Percentiles rank a stretch among this genome's conserved stretches.
Evolutionary conservation across 805 yeast species (phyloP).

Genomic region (Scheffersomyces ergatensis): DNA sequence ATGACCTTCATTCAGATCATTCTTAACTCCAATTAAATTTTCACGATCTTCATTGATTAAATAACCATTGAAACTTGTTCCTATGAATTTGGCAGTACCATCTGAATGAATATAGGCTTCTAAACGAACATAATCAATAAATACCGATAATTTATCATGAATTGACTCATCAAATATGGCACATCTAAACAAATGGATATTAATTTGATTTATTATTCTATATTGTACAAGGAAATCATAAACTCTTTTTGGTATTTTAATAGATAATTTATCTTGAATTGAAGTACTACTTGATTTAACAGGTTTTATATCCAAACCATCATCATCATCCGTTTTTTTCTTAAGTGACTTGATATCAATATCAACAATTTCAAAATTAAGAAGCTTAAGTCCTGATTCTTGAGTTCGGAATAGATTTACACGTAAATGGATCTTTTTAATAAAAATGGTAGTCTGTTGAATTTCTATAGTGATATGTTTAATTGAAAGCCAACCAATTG

Average conservation of each 20-base stretch:
- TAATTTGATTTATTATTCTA: slow-evolving; percentile 20
- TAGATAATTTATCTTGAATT: slow-evolving; percentile 7
- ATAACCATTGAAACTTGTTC: neutral
- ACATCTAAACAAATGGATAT: slow-evolving; percentile 19
- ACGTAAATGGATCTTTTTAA: slow-evolving; percentile 17
- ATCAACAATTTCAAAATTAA: slow-evolving; percentile 24
- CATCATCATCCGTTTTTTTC: neutral
- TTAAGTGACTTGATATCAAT: slow-evolving; percentile 8
- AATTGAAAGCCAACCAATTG: slow-evolving; percentile 29
- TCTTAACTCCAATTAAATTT: slow-evolving; percentile 2
- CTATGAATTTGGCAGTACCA: neutral
- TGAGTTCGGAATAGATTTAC: slow-evolving; percentile 18
- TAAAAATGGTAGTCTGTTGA: slow-evolving; percentile 10
- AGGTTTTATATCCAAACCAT: neutral
- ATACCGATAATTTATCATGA: slow-evolving; percentile 12
- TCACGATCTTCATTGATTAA: slow-evolving; percentile 7
- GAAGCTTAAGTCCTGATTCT: slow-evolving; percentile 23
- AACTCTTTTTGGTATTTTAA: slow-evolving; percentile 15
- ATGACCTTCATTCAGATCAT: slow-evolving; percentile 8
- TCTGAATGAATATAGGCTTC: slow-evolving; percentile 15
- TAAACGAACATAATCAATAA: slow-evolving; percentile 20
- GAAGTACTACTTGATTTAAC: slow-evolving; percentile 1
- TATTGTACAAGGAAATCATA: slow-evolving; percentile 16
- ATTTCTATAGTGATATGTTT: slow-evolving; percentile 20
- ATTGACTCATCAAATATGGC: slow-evolving; percentile 8